Evolutionary conservation across 2,329 filamentous ascomycete species (phyloP), one percentile per base, ranked within the genome.

Genomic region (Talaromyces pinophilus): DNA sequence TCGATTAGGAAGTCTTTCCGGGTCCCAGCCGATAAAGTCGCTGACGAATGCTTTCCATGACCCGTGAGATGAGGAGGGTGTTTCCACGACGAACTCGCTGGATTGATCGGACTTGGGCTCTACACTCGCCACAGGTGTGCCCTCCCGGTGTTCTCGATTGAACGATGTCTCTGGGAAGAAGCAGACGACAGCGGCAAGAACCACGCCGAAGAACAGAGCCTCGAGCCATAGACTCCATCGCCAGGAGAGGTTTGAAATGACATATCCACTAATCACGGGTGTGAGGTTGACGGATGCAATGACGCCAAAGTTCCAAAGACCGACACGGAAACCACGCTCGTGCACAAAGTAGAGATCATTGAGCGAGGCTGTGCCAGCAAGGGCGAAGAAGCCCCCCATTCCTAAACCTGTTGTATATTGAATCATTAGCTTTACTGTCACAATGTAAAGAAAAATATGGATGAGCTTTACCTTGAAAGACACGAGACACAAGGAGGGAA

Each of bases 311-410:
- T 59, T 59, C 55, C 55, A 59, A 2, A 59, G 19, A 8, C 55
- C 55, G 19, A 59, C 55, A 42, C 55, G 33, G 19, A 59, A 42
- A 17, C 80, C 81, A n/a, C 81, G 78, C 67, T 83, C 81, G 69
- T 83, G 81, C 5, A 80, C 71, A 72, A 80, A 82, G 71, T 82
- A 82, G 28, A 82, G 80, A 62, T 83, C 81, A 64, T 83, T 83
- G 38, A 83, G 80, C 2, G 55, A 59, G 55, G 33, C 55, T 40
- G 35, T 59, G 17, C 55, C 55, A 19, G 55, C 55, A 38, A 59
- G 55, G 5, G 55, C 55, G 35, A 59, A 59, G 35, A 59, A 59
- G 11, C 33, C 55, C 25, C 55, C 35, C 55, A 59, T 59, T 59
- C 55, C 55, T 4, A 59, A 7, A 17, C 55, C 55, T 59, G 22